Conservation (phyloP, 208 protist genomes). For the Crithidia mellificae region DNA sequence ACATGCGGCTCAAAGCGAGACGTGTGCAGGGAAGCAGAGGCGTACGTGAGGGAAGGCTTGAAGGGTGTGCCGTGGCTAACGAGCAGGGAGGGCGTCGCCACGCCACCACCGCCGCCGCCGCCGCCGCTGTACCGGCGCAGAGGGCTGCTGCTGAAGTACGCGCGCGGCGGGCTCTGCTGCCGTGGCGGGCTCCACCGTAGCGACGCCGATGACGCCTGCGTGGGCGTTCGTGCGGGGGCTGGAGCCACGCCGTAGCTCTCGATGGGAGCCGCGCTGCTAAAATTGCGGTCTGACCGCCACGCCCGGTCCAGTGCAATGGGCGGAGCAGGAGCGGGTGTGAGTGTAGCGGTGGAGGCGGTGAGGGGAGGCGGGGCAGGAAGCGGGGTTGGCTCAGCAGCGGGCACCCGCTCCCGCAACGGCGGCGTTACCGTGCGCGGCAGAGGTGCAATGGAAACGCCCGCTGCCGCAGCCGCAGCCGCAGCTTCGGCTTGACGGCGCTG, state of each 20-base stretch:
- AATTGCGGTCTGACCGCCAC: background rate
- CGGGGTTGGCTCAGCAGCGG: no score
- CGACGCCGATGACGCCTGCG: background rate
- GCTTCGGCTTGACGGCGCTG: background rate
- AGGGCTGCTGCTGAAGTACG: constrained; percentile 12
- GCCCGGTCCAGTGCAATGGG: background rate
- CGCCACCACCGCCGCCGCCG: no score
- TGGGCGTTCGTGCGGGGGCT: background rate
- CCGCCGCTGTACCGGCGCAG: constrained; percentile 4
- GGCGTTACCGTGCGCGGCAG: background rate
- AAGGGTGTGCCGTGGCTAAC: constrained; percentile 1
- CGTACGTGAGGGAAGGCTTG: constrained; percentile 20
- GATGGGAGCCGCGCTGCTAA: background rate
- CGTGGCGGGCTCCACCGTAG: constrained; percentile 13
- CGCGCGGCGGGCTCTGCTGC: constrained; percentile 7
- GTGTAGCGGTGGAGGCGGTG: background rate
- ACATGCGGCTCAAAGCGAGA: background rate
- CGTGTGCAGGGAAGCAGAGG: background rate
- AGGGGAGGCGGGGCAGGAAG: background rate
- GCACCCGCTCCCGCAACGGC: no score
- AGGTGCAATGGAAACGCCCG: background rate
- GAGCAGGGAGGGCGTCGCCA: background rate
- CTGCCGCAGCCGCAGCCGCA: background rate
- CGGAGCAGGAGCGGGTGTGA: background rate
- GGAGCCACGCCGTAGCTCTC: background rate